Evolutionary conservation across 2,329 filamentous ascomycete species (phyloP), one percentile per base, ranked within the genome.

Genomic region (Hansfordia pulvinata): DNA sequence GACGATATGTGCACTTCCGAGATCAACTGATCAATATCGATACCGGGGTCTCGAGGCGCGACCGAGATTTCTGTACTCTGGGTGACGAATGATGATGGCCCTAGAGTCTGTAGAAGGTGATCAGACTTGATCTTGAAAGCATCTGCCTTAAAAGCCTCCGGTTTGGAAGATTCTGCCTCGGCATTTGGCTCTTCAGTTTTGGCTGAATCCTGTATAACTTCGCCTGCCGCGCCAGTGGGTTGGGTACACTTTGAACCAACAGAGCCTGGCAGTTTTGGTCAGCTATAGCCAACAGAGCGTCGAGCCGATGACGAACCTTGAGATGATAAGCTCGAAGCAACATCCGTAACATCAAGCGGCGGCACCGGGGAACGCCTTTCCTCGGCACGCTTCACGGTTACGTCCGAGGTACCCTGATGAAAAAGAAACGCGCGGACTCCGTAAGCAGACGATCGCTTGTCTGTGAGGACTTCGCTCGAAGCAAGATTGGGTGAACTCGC

Each of bases 221-320:
- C n/a, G n/a, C n/a, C n/a, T n/a, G n/a, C n/a, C n/a, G n/a, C n/a
- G n/a, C n/a, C 37, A n/a, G 49, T 46, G 20, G 38, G 40, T 11
- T 55, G 50, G 12, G 60, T 62, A 46, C 55, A 54, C 35, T 50
- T 58, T 0, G 61, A 63, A 17, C 59, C 41, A 3, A 56, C 49
- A 4, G 62, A 64, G 27, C 61, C 62, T 50, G 31, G 23, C 8
- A 33, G 23, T 14, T 22, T 32, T 33, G 26, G 13, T 26, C 3
- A 18, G 17, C 26, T 25, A 29, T 13, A 16, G 11, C 3, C 10
- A 3, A 21, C 16, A 11, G 25, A 14, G n/a, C 15, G 12, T 15
- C 16, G 12, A 10, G 6, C 12, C 30, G 35, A 17, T 46, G n/a
- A n/a, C n/a, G n/a, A n/a, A 54, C 51, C 52, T 46, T 45, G 42